Conservation (phyloP, 352 stramenopile genomes). For the Phytophthora boehmeriae region DNA sequence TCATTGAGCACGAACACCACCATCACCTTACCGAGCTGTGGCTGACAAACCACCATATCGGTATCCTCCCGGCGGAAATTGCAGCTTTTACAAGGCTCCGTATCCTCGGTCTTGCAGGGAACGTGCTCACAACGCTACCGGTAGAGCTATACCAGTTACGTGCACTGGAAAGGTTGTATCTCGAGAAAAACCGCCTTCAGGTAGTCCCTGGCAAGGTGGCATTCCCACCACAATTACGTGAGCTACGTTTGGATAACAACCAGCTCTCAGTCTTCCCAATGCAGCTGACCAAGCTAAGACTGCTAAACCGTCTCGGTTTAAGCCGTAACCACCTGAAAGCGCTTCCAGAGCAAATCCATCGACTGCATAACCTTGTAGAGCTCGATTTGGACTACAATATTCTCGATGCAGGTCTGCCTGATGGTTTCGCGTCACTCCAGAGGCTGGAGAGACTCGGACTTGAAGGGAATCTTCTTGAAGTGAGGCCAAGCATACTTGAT, state of each 20-base stretch:
- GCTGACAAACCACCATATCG: conserved; percentile 69
- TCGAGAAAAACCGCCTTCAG: conserved; percentile 67
- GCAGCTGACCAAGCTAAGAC: conserved; percentile 52
- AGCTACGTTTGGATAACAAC: conserved; percentile 67
- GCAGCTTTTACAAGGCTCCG: conserved; percentile 45
- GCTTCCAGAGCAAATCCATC: conserved; percentile 53
- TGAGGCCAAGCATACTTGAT: conserved; percentile 28
- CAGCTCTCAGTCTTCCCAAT: conserved; percentile 48
- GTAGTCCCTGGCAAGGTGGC: conserved; percentile 38
- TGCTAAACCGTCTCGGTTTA: conserved; percentile 63
- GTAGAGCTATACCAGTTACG: conserved; percentile 38
- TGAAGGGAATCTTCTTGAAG: conserved; percentile 54
- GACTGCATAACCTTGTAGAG: conserved; percentile 63
- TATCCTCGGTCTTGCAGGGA: conserved; percentile 65
- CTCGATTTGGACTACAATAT: conserved; percentile 72
- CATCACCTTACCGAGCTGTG: conserved; percentile 59
- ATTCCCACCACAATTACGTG: conserved; percentile 48
- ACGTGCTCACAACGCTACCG: conserved; percentile 53
- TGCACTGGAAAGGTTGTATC: conserved; percentile 59
- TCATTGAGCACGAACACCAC: conserved; percentile 39
- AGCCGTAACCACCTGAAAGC: conserved; percentile 58
- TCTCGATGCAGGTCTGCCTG: conserved; percentile 45
- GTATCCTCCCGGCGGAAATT: conserved; percentile 53
- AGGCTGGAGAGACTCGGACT: conserved; percentile 66
- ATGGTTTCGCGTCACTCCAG: conserved; percentile 44